A percentile compares a stretch with the other conserved stretches of the same genome.
Conservation (phyloP, 768 basidiomycete species). For the Lactarius quietus region DNA sequence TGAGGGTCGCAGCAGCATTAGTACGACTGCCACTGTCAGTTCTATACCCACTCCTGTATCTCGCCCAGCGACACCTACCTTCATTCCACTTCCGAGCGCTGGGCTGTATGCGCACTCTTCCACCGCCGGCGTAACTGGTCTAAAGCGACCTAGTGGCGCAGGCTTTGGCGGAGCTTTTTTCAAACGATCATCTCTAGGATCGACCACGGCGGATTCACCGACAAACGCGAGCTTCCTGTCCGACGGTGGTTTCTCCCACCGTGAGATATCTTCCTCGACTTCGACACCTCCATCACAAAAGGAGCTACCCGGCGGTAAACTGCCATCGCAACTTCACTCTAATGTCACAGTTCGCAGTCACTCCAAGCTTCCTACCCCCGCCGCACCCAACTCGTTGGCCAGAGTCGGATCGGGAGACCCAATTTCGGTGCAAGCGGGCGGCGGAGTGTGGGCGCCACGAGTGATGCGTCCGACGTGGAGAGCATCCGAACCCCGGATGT, state of each 20-base stretch:
- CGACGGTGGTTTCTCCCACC: constrained; percentile 21
- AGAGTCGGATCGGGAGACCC: constrained; percentile 36
- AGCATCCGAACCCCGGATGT: constrained; percentile 18
- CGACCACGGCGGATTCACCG: constrained; percentile 38
- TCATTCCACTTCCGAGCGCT: constrained; percentile 64
- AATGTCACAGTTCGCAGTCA: constrained; percentile 31
- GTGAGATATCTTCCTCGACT: constrained; percentile 4
- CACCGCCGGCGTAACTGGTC: constrained; percentile 38
- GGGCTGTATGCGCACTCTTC: constrained; percentile 41
- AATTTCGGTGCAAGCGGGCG: constrained; percentile 24
- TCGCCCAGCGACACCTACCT: constrained; percentile 72
- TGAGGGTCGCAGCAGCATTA: constrained; percentile 40
- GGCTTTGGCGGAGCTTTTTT: constrained; percentile 37
- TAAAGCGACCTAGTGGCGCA: constrained; percentile 62
- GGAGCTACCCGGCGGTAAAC: constrained; percentile 18
- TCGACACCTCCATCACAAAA: constrained; percentile 17
- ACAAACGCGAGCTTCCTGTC: constrained; percentile 17
- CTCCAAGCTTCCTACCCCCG: constrained; percentile 27
- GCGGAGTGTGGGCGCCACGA: constrained; percentile 28
- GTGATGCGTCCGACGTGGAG: constrained; percentile 25
- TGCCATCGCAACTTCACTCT: constrained; percentile 23
- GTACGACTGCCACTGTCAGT: constrained; percentile 53
- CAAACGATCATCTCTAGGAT: constrained; percentile 62
- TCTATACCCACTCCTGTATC: constrained; percentile 65
- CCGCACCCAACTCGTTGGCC: constrained; percentile 26